Percentiles rank a stretch among this genome's conserved stretches.
Conservation (phyloP, 495 filamentous ascomycete genomes). For the Penicillium pulvis region DNA sequence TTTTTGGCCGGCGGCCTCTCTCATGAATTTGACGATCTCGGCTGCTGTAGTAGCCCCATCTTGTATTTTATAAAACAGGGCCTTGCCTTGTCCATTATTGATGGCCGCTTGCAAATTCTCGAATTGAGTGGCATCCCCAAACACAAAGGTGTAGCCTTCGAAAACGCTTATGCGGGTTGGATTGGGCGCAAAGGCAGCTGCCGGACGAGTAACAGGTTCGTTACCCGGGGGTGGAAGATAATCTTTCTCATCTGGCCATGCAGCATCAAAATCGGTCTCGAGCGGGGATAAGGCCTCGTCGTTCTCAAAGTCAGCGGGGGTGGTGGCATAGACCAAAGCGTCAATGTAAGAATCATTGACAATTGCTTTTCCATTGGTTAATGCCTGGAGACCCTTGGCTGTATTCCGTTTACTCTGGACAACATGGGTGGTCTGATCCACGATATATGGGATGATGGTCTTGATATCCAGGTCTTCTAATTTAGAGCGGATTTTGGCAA, state of each 20-base stretch:
- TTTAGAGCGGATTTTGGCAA: constrained; percentile 58
- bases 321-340: constrained; percentile 69
- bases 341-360: constrained; percentile 77
- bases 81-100: constrained; percentile 80
- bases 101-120: constrained; percentile 74
- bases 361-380: constrained; percentile 80
- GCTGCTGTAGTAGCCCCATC: constrained; percentile 69
- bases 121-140: constrained; percentile 78
- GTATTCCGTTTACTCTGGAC: constrained; percentile 89
- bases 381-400: constrained; percentile 80
- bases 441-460: constrained; percentile 68
- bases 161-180: constrained; percentile 69
- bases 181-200: constrained; percentile 69
- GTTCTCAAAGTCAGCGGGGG: constrained; percentile 54
- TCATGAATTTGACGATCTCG: constrained; percentile 79
- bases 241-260: constrained; percentile 75
- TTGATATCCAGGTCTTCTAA: constrained; percentile 89
- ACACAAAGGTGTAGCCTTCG: constrained; percentile 85
- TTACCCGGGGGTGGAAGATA: constrained; percentile 74
- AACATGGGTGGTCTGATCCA: constrained; percentile 77
- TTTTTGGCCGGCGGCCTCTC: constrained; percentile 71
- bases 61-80: constrained; percentile 62
- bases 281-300: constrained; percentile 60
- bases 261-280: constrained; percentile 79
- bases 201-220: constrained; percentile 66